These are phyloP conservation scores for Mycothermus thermophilus DNA, from an alignment of 495 filamentous ascomycete species.

Conservation along the genomic window DNA sequence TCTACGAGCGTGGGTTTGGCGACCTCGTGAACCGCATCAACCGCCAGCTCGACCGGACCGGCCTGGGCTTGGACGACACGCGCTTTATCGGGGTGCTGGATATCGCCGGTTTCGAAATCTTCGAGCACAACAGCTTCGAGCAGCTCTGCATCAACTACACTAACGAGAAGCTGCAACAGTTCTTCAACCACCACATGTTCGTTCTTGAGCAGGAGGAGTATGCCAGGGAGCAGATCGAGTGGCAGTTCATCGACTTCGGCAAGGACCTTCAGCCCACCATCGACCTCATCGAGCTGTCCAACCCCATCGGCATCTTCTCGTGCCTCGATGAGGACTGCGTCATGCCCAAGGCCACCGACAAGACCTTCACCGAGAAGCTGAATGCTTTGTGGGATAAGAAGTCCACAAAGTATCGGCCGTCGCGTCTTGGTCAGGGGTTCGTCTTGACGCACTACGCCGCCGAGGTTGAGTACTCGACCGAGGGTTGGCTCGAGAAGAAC, in stretches of 20 bases:
- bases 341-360: slow-evolving; percentile 98
- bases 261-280: slow-evolving; percentile 96
- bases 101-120: slow-evolving; percentile 99
- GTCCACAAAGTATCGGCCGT: slow-evolving; percentile 80
- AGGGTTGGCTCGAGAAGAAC: slow-evolving; percentile 97
- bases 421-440: slow-evolving; percentile 82
- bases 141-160: slow-evolving; percentile 99
- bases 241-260: slow-evolving; percentile 99
- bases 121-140: slow-evolving; percentile 96
- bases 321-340: slow-evolving; percentile 97
- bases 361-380: slow-evolving; percentile 92
- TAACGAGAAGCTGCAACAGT: slow-evolving; percentile 98
- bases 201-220: slow-evolving; percentile 98
- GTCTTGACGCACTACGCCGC: slow-evolving; percentile 98
- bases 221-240: slow-evolving; percentile 93
- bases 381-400: slow-evolving; percentile 94
- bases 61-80: slow-evolving; percentile 67
- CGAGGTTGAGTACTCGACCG: slow-evolving; percentile 91
- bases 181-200: slow-evolving; percentile 99
- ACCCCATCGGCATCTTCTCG: slow-evolving; percentile 97
- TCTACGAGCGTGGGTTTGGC: slow-evolving; percentile 92
- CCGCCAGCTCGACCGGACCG: slow-evolving; percentile 68
- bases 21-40: slow-evolving; percentile 89
- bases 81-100: slow-evolving; percentile 96
- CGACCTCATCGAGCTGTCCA: slow-evolving; percentile 88